Evolutionary conservation across 495 filamentous ascomycete species (phyloP).

Genomic region (Podospora bellae-mahoneyi): DNA sequence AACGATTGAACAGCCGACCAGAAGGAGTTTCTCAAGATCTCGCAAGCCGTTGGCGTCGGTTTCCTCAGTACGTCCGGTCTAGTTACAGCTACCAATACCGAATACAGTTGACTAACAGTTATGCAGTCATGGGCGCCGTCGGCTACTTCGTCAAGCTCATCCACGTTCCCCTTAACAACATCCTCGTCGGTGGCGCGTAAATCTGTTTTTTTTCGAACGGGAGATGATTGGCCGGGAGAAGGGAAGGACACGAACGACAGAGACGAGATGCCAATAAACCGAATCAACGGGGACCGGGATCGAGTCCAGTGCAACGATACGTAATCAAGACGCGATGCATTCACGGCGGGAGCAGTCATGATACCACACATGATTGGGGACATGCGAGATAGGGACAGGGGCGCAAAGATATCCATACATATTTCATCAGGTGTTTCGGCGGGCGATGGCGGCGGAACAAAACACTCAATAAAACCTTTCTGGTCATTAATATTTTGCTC

Average conservation of each 20-base stretch:
- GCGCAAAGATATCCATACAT: conserved; percentile 12
- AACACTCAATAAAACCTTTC: background rate
- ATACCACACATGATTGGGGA: background rate
- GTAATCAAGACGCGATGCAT: background rate
- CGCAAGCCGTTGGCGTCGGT: conserved; percentile 83
- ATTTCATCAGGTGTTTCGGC: conserved; percentile 9
- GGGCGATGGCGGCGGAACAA: background rate
- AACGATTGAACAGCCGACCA: conserved; percentile 56
- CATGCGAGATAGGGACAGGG: background rate
- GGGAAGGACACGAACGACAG: background rate
- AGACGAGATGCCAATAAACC: background rate
- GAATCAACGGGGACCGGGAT: background rate
- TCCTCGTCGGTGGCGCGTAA: conserved; percentile 47
- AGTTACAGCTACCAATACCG: background rate
- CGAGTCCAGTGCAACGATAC: background rate
- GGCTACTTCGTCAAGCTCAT: conserved; percentile 93
- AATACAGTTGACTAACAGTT: background rate
- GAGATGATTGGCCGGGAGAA: background rate
- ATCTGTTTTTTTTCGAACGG: background rate
- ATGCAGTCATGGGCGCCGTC: conserved; percentile 48
- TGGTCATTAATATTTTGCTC: conserved; percentile 12
- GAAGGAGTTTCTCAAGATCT: conserved; percentile 90
- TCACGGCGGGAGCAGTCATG: background rate
- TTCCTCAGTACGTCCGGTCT: conserved; percentile 30
- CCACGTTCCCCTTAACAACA: conserved; percentile 45